Percentiles rank a stretch among this genome's conserved stretches.
Evolutionary conservation across 2,329 filamentous ascomycete genomes (phyloP).

Genomic region (Neofusicoccum parvum): DNA sequence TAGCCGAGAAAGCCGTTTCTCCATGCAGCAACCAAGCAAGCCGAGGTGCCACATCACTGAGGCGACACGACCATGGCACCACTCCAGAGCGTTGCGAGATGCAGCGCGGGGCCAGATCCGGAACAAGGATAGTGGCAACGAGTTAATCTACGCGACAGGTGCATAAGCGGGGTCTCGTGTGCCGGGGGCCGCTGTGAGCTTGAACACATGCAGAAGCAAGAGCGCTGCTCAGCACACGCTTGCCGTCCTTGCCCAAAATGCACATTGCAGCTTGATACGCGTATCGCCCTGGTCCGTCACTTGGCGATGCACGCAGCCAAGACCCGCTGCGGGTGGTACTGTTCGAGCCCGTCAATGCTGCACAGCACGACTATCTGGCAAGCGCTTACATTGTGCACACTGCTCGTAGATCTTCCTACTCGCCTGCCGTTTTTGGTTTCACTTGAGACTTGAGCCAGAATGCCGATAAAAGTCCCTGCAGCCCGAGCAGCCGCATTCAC

Average conservation of each 20-base stretch:
- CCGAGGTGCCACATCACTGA: background rate
- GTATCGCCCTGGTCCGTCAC: background rate
- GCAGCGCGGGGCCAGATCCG: background rate
- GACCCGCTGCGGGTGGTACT: background rate
- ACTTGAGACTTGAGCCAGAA: too few relatives aligned
- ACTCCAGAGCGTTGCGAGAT: background rate
- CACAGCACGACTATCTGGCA: background rate
- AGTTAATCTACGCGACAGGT: background rate
- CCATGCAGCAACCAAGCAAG: too few relatives aligned
- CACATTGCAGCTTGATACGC: background rate
- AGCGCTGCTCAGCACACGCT: background rate
- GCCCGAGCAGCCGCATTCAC: background rate
- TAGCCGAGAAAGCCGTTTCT: too few relatives aligned
- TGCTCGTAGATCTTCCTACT: background rate
- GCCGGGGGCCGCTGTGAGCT: too few relatives aligned
- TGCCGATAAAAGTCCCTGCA: background rate
- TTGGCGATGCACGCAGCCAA: background rate
- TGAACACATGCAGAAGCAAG: background rate
- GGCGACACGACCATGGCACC: background rate
- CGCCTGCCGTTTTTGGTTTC: background rate
- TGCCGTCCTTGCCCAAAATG: too few relatives aligned
- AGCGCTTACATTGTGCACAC: background rate
- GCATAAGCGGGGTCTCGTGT: background rate
- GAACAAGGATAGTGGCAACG: background rate
- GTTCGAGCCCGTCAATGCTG: background rate